Evolutionary conservation across 202 grass and related monocot species (phyloP).

Genomic region (Brachypodium distachyon): DNA sequence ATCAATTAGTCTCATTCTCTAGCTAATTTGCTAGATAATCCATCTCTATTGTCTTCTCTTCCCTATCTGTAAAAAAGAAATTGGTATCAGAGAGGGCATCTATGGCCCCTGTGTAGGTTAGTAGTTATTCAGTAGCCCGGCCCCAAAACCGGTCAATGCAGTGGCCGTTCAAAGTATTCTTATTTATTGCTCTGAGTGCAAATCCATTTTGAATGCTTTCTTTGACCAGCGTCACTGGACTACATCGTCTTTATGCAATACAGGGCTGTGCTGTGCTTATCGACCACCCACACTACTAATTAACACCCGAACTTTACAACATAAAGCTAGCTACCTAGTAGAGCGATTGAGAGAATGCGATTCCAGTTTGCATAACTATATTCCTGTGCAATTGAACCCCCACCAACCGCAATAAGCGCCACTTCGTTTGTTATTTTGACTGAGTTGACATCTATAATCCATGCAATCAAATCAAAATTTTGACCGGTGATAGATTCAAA

Average conservation of each 20-base stretch:
- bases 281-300: neutral
- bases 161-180: constrained; percentile 29
- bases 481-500: no score
- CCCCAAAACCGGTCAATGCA: constrained; percentile 22
- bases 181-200: constrained; percentile 32
- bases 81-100: constrained; percentile 6
- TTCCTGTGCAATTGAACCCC: no score
- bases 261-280: neutral
- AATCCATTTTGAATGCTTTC: constrained; percentile 32
- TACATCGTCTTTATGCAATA: neutral
- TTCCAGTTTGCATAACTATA: no score
- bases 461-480: no score
- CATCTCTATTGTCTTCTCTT: neutral
- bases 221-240: constrained; percentile 27
- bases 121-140: constrained; percentile 16
- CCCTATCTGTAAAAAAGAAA: neutral
- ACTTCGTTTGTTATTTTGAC: no score
- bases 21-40: constrained; percentile 24
- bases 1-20: constrained; percentile 23
- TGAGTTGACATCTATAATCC: no score
- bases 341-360: neutral
- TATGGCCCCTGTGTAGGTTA: constrained; percentile 19
- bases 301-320: no score
- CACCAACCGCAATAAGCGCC: no score
- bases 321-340: no score